A percentile compares a stretch with the other conserved stretches of the same genome.
These are phyloP conservation scores for Sphagnum tenellum DNA, from an alignment of 225 moss, liverwort and hornwort genomes.

Conservation along the genomic window DNA sequence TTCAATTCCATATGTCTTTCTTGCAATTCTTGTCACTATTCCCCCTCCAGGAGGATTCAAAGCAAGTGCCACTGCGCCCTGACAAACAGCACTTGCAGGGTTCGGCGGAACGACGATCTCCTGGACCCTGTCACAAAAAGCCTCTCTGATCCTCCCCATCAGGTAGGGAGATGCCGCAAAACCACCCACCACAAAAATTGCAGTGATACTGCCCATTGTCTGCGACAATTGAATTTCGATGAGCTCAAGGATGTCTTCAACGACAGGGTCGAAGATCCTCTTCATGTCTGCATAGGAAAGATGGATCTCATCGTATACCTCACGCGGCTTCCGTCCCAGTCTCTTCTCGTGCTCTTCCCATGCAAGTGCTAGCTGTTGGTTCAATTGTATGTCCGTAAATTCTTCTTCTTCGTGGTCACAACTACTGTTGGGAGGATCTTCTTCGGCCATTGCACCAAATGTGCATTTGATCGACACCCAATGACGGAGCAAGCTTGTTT, in stretches of 20 bases:
- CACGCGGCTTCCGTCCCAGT: too few relatives aligned
- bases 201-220: constrained; percentile 4
- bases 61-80: constrained; percentile 13
- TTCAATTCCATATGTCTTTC: constrained; percentile 11
- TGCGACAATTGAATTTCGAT: neutral
- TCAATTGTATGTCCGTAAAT: too few relatives aligned
- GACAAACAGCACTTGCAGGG: constrained; percentile 17
- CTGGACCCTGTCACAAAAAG: neutral
- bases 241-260: constrained; percentile 9
- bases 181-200: constrained; percentile 18
- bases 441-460: too few relatives aligned
- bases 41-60: neutral
- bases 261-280: constrained; percentile 15
- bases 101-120: constrained; percentile 3
- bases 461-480: neutral
- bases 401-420: too few relatives aligned
- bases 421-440: too few relatives aligned
- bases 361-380: too few relatives aligned
- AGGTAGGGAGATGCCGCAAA: constrained; percentile 8
- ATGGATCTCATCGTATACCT: too few relatives aligned
- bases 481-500: neutral
- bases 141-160: constrained; percentile 2
- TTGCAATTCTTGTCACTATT: constrained; percentile 5
- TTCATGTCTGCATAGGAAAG: constrained; percentile 6
- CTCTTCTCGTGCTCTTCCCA: too few relatives aligned